A percentile compares a stretch with the other conserved stretches of the same genome.
Evolutionary conservation across 140 eudicot genomes (phyloP).

Genomic region (Artemisia princeps): DNA sequence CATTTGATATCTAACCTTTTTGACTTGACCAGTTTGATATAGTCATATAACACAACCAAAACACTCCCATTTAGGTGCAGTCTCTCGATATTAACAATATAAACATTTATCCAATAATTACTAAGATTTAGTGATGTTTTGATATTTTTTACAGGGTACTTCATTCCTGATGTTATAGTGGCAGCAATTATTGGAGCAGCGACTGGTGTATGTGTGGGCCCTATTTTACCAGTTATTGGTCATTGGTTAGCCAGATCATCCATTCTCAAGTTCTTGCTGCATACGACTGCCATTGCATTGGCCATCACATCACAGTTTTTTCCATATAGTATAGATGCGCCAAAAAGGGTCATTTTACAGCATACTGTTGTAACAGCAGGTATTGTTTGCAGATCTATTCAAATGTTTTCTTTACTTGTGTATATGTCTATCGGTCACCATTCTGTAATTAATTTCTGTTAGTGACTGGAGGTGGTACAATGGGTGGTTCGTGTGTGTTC

Average conservation of each 20-base stretch:
- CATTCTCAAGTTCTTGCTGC: slow-evolving; percentile 63
- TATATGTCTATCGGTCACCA: background rate
- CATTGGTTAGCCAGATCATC: slow-evolving; percentile 73
- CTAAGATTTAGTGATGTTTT: slow-evolving; percentile 18
- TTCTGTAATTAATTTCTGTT: too few species aligned
- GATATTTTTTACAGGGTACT: slow-evolving; percentile 55
- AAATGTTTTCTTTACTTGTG: background rate
- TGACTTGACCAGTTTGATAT: background rate
- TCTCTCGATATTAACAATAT: background rate
- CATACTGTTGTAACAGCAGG: slow-evolving; percentile 74
- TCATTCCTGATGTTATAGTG: slow-evolving; percentile 71
- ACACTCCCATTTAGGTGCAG: background rate
- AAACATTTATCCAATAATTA: slow-evolving; percentile 9
- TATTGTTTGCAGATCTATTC: slow-evolving; percentile 16
- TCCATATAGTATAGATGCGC: slow-evolving; percentile 88
- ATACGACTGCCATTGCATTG: slow-evolving; percentile 58
- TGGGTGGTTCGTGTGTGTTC: too few species aligned
- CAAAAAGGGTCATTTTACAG: slow-evolving; percentile 84
- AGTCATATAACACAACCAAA: slow-evolving; percentile 13
- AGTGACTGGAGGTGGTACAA: too few species aligned
- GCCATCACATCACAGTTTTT: slow-evolving; percentile 84
- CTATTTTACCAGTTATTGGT: slow-evolving; percentile 72
- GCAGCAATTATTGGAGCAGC: slow-evolving; percentile 67
- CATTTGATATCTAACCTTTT: background rate
- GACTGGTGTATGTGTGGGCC: slow-evolving; percentile 82